These are phyloP conservation scores for Alternaria alternata DNA, from an alignment of 2,329 filamentous ascomycete species.

Conservation along the genomic window DNA sequence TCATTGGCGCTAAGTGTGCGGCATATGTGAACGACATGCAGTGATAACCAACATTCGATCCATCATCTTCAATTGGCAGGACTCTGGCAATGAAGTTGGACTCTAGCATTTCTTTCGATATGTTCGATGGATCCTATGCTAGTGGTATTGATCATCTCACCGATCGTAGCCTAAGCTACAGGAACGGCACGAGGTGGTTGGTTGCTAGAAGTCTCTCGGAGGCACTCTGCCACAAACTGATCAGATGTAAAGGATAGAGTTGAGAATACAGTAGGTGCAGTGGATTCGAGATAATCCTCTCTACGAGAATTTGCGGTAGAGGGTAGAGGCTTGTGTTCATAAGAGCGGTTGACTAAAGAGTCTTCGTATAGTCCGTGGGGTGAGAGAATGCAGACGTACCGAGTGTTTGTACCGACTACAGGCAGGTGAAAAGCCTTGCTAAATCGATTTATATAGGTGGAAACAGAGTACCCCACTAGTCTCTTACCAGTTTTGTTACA, in stretches of 20 bases:
- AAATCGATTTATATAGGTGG: too few relatives aligned
- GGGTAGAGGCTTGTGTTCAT: too few relatives aligned
- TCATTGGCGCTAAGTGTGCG: not conserved
- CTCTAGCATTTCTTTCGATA: not conserved
- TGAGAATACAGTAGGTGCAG: not conserved
- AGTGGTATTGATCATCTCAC: not conserved
- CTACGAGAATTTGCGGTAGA: too few relatives aligned
- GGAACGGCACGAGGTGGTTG: not conserved
- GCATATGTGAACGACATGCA: not conserved
- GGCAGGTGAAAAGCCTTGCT: too few relatives aligned
- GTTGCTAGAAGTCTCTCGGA: not conserved
- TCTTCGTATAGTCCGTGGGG: too few relatives aligned
- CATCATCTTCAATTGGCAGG: not conserved
- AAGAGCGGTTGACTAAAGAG: too few relatives aligned
- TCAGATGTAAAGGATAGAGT: not conserved
- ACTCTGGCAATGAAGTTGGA: not conserved
- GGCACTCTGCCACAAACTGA: not conserved
- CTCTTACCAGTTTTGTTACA: too few relatives aligned
- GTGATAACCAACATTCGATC: not conserved
- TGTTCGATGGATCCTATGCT: not conserved
- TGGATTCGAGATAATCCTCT: not conserved
- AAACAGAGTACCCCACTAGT: too few relatives aligned
- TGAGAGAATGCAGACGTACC: too few relatives aligned
- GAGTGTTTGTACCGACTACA: too few relatives aligned
- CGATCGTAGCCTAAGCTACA: not conserved